phyloP scores from a whole-genome alignment of 768 basidiomycete genomes.

The Mycena galopus region DNA sequence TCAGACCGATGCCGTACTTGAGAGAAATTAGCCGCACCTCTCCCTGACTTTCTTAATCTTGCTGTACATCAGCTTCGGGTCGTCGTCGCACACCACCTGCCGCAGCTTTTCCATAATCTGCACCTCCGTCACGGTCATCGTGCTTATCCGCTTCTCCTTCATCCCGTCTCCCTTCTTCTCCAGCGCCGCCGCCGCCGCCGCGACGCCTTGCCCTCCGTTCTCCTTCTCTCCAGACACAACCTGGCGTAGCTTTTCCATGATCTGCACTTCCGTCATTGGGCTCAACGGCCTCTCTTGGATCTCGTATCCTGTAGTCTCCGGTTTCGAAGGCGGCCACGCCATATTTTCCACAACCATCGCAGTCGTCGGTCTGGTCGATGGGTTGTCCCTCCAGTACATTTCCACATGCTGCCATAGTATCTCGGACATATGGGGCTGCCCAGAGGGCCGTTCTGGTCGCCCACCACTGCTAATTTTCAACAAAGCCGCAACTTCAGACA shows the following conservation, averaged over 20 bases:
- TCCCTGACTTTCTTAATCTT: conserved; percentile 99
- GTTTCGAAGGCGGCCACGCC: not conserved
- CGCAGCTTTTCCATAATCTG: conserved; percentile 99
- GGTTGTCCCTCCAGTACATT: conserved; percentile 7
- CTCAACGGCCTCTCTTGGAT: not conserved
- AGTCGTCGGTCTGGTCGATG: not conserved
- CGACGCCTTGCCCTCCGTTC: conserved; percentile 55
- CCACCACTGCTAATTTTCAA: conserved; percentile 11
- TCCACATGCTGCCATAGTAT: conserved; percentile 5
- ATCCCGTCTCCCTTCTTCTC: conserved; percentile 68
- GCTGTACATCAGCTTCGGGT: conserved; percentile 91
- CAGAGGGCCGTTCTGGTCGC: conserved; percentile 13
- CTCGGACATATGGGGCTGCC: not conserved
- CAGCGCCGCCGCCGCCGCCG: conserved; percentile 80
- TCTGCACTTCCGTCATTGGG: not conserved
- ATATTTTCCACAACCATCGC: conserved; percentile 3
- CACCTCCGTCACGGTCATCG: conserved; percentile 96
- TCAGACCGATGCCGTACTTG: too few species aligned
- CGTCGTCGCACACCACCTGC: conserved; percentile 86
- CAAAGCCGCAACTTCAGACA: not conserved
- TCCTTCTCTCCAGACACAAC: too few species aligned
- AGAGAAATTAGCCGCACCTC: conserved; percentile 7
- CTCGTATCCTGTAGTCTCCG: not conserved
- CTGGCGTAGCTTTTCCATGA: too few species aligned
- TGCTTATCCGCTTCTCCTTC: conserved; percentile 92